A percentile compares a stretch with the other conserved stretches of the same genome.
Evolutionary conservation across 306 rosid species (phyloP).

Genomic region (Neltuma alba): DNA sequence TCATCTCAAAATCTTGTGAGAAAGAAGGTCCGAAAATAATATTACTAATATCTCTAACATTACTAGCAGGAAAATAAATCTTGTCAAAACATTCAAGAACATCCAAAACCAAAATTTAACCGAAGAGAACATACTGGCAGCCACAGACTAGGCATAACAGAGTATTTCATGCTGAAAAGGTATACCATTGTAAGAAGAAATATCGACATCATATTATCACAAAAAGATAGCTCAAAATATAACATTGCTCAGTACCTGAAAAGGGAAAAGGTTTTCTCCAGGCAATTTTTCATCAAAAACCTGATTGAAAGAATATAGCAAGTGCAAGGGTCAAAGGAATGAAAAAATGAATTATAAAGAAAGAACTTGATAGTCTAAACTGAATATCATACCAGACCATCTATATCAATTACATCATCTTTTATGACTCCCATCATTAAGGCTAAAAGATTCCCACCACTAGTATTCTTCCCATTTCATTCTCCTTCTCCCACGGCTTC

Average conservation of each 20-base stretch:
- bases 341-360: constrained; percentile 30
- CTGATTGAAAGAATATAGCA: constrained; percentile 45
- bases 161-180: constrained; percentile 16
- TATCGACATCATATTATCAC: neutral
- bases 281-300: constrained; percentile 91
- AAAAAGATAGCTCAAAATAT: neutral
- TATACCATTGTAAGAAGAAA: constrained; percentile 12
- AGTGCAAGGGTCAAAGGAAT: constrained; percentile 27
- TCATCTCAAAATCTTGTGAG: neutral
- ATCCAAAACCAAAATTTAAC: constrained; percentile 23
- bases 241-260: constrained; percentile 66
- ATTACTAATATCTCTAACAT: neutral
- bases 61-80: constrained; percentile 6
- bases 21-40: neutral
- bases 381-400: constrained; percentile 78
- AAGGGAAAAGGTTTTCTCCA: constrained; percentile 87
- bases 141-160: constrained; percentile 27
- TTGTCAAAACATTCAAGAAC: constrained; percentile 24
- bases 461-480: constrained; percentile 76
- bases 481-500: constrained; percentile 93
- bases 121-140: constrained; percentile 18
- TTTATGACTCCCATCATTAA: constrained; percentile 86
- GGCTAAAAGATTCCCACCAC: constrained; percentile 80
- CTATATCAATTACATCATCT: constrained; percentile 91
- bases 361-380: constrained; percentile 2